A percentile compares a stretch with the other conserved stretches of the same genome.
Conservation (phyloP, 495 filamentous ascomycete species). For the Hypoxylon perforatum region DNA sequence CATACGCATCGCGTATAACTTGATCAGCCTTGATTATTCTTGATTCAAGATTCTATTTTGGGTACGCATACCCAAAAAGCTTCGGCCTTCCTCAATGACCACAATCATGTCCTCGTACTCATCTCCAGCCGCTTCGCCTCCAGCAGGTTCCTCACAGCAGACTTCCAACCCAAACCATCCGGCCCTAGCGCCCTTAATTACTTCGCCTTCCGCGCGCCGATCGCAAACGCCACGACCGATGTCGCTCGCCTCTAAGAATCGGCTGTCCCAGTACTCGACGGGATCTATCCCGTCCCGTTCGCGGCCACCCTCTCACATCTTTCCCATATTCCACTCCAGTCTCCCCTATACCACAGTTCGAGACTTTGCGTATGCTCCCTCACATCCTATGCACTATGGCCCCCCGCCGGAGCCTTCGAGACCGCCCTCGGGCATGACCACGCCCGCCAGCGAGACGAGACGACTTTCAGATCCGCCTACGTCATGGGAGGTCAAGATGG, state of each 20-base stretch:
- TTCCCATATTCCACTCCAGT: slow-evolving; percentile 86
- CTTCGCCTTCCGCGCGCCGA: slow-evolving; percentile 65
- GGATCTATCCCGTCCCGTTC: slow-evolving; percentile 79
- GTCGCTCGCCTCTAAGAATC: slow-evolving; percentile 76
- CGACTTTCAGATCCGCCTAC: slow-evolving; percentile 83
- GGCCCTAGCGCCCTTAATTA: slow-evolving; percentile 72
- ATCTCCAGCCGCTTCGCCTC: slow-evolving; percentile 64
- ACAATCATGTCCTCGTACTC: slow-evolving; percentile 68
- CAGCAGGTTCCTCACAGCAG: slow-evolving; percentile 58
- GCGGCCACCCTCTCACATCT: slow-evolving; percentile 79
- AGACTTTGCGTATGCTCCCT: slow-evolving; percentile 90
- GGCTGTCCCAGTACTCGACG: slow-evolving; percentile 73
- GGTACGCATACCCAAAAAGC: slow-evolving; percentile 46
- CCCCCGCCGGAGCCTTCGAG: slow-evolving; percentile 79
- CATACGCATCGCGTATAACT: too few species aligned
- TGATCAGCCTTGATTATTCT: background rate
- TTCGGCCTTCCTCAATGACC: slow-evolving; percentile 55
- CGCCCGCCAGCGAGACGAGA: slow-evolving; percentile 83
- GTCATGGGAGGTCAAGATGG: slow-evolving; percentile 66
- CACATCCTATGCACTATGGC: slow-evolving; percentile 92
- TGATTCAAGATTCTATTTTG: slow-evolving; percentile 33
- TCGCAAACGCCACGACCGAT: slow-evolving; percentile 71
- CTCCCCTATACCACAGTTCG: slow-evolving; percentile 90
- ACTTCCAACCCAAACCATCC: slow-evolving; percentile 67
- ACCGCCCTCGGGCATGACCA: slow-evolving; percentile 78